phyloP scores from a whole-genome alignment of 495 filamentous ascomycete species.

The Zalerion maritima region DNA sequence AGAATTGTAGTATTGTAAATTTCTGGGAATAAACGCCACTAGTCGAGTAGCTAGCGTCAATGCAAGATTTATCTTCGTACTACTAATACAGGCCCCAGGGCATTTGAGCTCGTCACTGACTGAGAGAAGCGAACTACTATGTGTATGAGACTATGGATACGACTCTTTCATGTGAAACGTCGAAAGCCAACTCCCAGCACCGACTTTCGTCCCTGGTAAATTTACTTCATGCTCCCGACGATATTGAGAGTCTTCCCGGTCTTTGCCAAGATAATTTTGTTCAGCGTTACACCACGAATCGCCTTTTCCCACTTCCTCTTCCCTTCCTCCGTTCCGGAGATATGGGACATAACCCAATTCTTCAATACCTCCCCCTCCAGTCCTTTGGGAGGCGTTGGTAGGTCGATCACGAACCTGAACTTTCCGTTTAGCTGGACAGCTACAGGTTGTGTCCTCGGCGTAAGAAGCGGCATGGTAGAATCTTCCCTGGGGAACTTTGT shows the following conservation, averaged over 20 bases:
- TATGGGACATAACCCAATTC: constrained; percentile 43
- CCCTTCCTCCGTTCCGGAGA: constrained; percentile 23
- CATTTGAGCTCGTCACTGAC: no score
- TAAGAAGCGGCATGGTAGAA: constrained; percentile 27
- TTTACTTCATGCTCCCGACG: constrained; percentile 2
- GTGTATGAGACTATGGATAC: no score
- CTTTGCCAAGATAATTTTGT: constrained; percentile 2
- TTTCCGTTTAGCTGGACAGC: constrained; percentile 70
- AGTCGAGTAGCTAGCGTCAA: no score
- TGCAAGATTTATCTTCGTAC: no score
- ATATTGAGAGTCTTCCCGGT: constrained; percentile 5
- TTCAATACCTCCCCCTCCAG: constrained; percentile 22
- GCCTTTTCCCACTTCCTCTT: constrained; percentile 41
- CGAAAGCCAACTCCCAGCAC: no score
- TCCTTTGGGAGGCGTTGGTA: constrained; percentile 23
- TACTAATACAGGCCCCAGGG: no score
- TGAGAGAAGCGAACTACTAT: constrained; percentile 41
- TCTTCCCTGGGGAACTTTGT: constrained; percentile 38
- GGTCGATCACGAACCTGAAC: constrained; percentile 46
- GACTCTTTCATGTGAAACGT: no score
- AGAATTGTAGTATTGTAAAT: no score
- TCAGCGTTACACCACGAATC: constrained; percentile 48
- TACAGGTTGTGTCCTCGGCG: constrained; percentile 25
- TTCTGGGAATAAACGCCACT: no score
- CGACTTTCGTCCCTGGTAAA: no score